Evolutionary conservation across 2,329 filamentous ascomycete species (phyloP), one percentile per base, ranked within the genome.

Genomic region (Teratosphaeriaceae sp.): DNA sequence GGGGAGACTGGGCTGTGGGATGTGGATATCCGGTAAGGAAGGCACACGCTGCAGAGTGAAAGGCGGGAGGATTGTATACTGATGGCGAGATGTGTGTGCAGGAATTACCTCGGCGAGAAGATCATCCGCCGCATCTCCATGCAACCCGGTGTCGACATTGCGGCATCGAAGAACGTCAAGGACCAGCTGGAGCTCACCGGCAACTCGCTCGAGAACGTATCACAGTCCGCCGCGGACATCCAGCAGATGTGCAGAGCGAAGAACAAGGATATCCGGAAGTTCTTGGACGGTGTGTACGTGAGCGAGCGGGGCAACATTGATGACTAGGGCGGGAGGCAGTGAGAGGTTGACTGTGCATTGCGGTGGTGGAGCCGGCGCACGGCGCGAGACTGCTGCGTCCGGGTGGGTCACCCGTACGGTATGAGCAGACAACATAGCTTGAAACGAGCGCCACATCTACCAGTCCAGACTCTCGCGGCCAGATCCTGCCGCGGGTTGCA

Each of bases 191-290:
- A 90, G 70, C 78, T 98, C 62, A 77, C 69, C 60, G 92, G 92
- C 65, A 98, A 96, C 86, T 94, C 85, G 52, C 79, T 98, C 63
- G 94, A 98, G 80, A 82, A 82, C 69, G 92, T 98, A 58, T 98
- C 92, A 65, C 92, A 98, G 79, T 88, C 84, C 68, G 92, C 92
- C 59, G 92, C 92, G 74, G 92, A 98, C 72, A 96, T 98, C 72
- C 92, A 98, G 80, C 92, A 98, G 76, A 89, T 92, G 75, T 98
- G 92, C 88, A 82, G 82, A 76, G 92, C 98, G 74, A 84, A 88
- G 73, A 98, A 98, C 87, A 98, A 98, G 88, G 92, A 98, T 95
- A 98, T 98, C 79, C 88, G 94, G 78, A 96, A 96, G 85, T 98
- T 98, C 85, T 83, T 98, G 80, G 94, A 98, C 78, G 92, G 92